Percentiles rank a stretch among this genome's conserved stretches.
Evolutionary conservation across 1,284 basidiomycete species (phyloP).

Genomic region (Stygiomarasmius scandens): DNA sequence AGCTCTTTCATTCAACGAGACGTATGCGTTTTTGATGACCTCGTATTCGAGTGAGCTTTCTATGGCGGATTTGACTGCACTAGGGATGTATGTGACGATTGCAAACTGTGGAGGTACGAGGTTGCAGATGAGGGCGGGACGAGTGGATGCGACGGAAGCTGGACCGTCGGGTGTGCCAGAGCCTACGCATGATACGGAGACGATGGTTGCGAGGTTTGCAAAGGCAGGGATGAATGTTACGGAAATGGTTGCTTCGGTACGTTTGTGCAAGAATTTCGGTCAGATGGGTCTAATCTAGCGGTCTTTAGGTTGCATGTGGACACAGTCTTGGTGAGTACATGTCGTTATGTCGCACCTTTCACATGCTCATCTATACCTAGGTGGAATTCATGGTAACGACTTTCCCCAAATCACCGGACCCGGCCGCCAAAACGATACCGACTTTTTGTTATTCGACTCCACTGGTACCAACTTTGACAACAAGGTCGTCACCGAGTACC

Average conservation of each 20-base stretch:
- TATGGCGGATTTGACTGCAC: slow-evolving; percentile 12
- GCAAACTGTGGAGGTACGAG: slow-evolving; percentile 11
- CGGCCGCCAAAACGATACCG: neutral
- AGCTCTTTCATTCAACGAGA: neutral
- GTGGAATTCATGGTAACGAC: neutral
- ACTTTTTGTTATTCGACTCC: neutral
- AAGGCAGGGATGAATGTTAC: slow-evolving; percentile 8
- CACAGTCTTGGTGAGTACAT: slow-evolving; percentile 2
- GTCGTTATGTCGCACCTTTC: neutral
- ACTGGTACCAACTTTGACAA: neutral
- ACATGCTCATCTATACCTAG: neutral
- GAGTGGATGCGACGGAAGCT: slow-evolving; percentile 13
- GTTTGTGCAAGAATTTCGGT: neutral
- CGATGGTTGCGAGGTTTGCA: slow-evolving; percentile 7
- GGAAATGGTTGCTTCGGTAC: slow-evolving; percentile 11
- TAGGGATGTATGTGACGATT: slow-evolving; percentile 9
- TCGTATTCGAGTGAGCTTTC: neutral
- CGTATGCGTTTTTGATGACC: neutral
- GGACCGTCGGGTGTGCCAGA: slow-evolving; percentile 12
- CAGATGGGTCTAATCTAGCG: neutral
- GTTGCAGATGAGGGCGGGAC: slow-evolving; percentile 7
- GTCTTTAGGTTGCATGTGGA: slow-evolving; percentile 10
- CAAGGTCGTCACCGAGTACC: slow-evolving; percentile 7
- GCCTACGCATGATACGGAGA: slow-evolving; percentile 6
- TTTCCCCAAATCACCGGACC: slow-evolving; percentile 3